Evolutionary conservation across 805 yeast species (phyloP).

Genomic region (Suhomyces vadensis): DNA sequence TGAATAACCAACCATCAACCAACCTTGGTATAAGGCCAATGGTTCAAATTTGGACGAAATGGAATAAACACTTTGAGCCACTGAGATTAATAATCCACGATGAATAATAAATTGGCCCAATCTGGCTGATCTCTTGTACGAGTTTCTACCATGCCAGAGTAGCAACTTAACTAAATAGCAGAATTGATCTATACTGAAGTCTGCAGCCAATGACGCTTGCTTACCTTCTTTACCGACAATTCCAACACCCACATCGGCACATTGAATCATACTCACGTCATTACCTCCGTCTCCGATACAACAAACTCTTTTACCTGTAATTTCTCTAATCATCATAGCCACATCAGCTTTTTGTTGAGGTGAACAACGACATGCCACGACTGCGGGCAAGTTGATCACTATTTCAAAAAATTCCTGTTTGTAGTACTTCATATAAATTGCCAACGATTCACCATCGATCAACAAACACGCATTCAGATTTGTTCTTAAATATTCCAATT

Average conservation of each 20-base stretch:
- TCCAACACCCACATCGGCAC: conserved; percentile 98
- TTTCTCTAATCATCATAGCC: conserved; percentile 71
- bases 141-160: conserved; percentile 97
- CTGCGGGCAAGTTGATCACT: conserved; percentile 82
- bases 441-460: conserved; percentile 92
- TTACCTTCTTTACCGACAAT: conserved; percentile 98
- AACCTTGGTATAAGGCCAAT: conserved; percentile 90
- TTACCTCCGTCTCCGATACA: conserved; percentile 99
- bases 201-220: conserved; percentile 97
- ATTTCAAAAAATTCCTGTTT: conserved; percentile 73
- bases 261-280: conserved; percentile 98
- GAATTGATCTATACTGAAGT: conserved; percentile 90
- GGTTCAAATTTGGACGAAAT: conserved; percentile 89
- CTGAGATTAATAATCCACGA: conserved; percentile 89
- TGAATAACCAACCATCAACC: conserved; percentile 98
- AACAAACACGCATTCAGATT: conserved; percentile 72
- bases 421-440: conserved; percentile 61
- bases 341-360: conserved; percentile 99
- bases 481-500: conserved; percentile 68
- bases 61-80: conserved; percentile 93
- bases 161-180: conserved; percentile 82
- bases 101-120: conserved; percentile 95
- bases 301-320: conserved; percentile 88
- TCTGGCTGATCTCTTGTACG: conserved; percentile 93
- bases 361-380: conserved; percentile 97